phyloP scores from a whole-genome alignment of 2,329 filamentous ascomycete genomes.

The Botryotinia calthae region DNA sequence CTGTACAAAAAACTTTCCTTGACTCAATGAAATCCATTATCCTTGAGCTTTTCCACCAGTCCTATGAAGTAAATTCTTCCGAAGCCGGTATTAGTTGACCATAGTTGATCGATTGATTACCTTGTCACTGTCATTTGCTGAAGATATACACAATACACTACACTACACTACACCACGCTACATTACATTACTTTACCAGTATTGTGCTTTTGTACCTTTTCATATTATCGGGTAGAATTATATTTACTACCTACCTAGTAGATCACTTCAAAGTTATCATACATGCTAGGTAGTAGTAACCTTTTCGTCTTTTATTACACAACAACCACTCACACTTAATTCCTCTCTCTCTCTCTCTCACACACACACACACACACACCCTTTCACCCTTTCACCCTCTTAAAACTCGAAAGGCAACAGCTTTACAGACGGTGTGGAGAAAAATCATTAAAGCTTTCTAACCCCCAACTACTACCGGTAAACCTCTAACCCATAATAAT shows the following conservation, averaged over 20 bases:
- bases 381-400: not conserved
- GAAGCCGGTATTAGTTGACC: not conserved
- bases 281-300: not conserved
- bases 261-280: slow-evolving; percentile 3
- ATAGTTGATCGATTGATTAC: not conserved
- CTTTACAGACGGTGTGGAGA: not conserved
- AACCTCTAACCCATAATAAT: slow-evolving; percentile 11
- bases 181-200: not conserved
- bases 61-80: not conserved
- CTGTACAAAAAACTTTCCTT: not conserved
- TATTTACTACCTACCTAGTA: not conserved
- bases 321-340: not conserved
- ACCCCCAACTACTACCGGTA: not conserved
- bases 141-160: slow-evolving; percentile 4
- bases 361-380: not conserved
- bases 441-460: not conserved
- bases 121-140: slow-evolving; percentile 8
- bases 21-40: not conserved
- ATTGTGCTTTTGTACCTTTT: slow-evolving; percentile 7
- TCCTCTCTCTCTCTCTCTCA: not conserved
- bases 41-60: not conserved
- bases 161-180: not conserved
- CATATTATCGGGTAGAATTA: slow-evolving; percentile 1
- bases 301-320: not conserved
- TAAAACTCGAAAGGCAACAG: slow-evolving; percentile 13